A percentile compares a stretch with the other conserved stretches of the same genome.
These are phyloP conservation scores for Physcomitrium patens DNA, from an alignment of 225 moss, liverwort and hornwort species.

Conservation along the genomic window DNA sequence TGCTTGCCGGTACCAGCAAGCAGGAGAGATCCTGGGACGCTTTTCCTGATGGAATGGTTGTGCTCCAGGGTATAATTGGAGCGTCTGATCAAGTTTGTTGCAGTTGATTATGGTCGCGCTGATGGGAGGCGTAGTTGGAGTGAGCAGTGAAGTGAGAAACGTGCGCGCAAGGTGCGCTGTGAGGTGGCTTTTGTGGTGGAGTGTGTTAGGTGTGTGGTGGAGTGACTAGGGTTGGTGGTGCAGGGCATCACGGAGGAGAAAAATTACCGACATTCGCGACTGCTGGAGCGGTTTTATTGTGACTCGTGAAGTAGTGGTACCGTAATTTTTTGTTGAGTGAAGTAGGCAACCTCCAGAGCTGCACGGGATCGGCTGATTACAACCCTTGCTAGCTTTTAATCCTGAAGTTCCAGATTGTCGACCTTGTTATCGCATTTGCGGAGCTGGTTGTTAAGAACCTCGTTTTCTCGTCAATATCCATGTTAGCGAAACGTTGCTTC, in stretches of 20 bases:
- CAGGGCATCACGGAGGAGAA: conserved; percentile 5
- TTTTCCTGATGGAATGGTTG: neutral
- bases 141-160: conserved; percentile 10
- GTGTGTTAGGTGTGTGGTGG: neutral
- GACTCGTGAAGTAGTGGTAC: neutral
- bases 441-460: conserved; percentile 3
- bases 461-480: neutral
- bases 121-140: neutral
- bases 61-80: conserved; percentile 15
- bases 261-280: neutral
- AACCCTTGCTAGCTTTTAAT: neutral
- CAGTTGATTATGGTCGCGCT: neutral
- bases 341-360: neutral
- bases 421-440: neutral
- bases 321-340: neutral
- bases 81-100: neutral
- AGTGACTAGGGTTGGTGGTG: conserved; percentile 2
- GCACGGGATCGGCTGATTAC: neutral
- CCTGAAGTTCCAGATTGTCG: neutral
- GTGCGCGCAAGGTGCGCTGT: neutral
- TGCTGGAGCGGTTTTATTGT: neutral
- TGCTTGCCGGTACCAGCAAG: neutral
- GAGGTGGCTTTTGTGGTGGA: neutral
- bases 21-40: neutral
- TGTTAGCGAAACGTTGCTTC: neutral